These are phyloP conservation scores for Trichoderma brevicompactum DNA, from an alignment of 2,329 filamentous ascomycete species.

Conservation along the genomic window DNA sequence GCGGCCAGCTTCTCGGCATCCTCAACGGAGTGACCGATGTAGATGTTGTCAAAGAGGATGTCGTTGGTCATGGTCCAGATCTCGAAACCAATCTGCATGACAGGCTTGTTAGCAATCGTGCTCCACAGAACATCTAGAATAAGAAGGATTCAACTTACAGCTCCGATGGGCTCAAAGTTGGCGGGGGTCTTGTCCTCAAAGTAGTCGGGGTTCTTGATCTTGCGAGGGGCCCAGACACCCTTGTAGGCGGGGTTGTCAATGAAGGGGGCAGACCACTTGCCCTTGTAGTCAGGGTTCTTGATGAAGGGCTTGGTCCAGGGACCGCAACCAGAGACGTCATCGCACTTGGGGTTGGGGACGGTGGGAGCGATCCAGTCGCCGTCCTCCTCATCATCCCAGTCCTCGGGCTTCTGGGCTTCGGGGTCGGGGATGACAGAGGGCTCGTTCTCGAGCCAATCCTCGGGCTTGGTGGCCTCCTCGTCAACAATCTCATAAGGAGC, in stretches of 20 bases:
- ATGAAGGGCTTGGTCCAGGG: conserved; percentile 90
- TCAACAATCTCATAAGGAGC: conserved; percentile 96
- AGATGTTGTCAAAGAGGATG: conserved; percentile 99
- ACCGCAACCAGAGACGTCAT: conserved; percentile 90
- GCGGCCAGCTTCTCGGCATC: conserved; percentile 88
- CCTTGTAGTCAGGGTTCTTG: conserved; percentile 97
- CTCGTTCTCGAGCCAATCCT: conserved; percentile 95
- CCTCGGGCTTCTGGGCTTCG: conserved; percentile 95
- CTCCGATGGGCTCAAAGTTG: conserved; percentile 98
- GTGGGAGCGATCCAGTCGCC: conserved; percentile 94
- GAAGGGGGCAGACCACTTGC: conserved; percentile 91
- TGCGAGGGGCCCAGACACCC: conserved; percentile 89
- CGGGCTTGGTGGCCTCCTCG: conserved; percentile 86
- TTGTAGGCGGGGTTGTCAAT: conserved; percentile 99
- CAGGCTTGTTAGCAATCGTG: background rate
- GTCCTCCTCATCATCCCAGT: conserved; percentile 99
- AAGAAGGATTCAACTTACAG: conserved; percentile 63
- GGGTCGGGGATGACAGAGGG: conserved; percentile 83
- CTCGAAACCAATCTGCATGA: conserved; percentile 86
- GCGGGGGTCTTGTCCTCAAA: conserved; percentile 96
- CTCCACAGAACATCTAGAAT: background rate
- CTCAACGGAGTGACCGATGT: conserved; percentile 95
- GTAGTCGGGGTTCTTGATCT: conserved; percentile 96
- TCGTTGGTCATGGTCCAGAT: conserved; percentile 99
- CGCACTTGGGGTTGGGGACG: conserved; percentile 94